Evolutionary conservation across 352 stramenopile species (phyloP).

Genomic region (Globisporangium orthogonon): DNA sequence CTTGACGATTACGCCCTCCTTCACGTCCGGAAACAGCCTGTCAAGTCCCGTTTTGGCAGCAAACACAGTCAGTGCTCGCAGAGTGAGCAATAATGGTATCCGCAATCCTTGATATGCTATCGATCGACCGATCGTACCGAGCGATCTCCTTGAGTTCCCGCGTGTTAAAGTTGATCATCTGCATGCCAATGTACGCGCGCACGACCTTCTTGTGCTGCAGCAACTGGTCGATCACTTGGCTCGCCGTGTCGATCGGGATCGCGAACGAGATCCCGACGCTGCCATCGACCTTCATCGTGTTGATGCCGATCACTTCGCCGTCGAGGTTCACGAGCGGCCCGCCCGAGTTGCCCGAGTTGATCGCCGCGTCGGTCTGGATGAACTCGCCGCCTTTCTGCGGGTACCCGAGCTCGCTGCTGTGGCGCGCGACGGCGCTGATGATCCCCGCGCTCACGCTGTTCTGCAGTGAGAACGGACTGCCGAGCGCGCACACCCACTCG

Average conservation of each 20-base stretch:
- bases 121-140: slow-evolving; percentile 16
- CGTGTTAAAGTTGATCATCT: slow-evolving; percentile 86
- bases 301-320: slow-evolving; percentile 92
- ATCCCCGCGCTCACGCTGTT: slow-evolving; percentile 92
- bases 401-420: slow-evolving; percentile 86
- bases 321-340: slow-evolving; percentile 92
- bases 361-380: slow-evolving; percentile 93
- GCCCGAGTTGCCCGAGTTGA: slow-evolving; percentile 91
- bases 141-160: slow-evolving; percentile 57
- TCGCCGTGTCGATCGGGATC: slow-evolving; percentile 90
- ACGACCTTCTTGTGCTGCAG: slow-evolving; percentile 84
- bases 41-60: background rate
- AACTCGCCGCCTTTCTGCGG: slow-evolving; percentile 80
- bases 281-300: slow-evolving; percentile 91
- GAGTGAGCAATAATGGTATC: background rate
- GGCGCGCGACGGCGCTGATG: slow-evolving; percentile 84
- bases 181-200: slow-evolving; percentile 89
- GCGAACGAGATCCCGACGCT: slow-evolving; percentile 90
- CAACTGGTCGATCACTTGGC: slow-evolving; percentile 87
- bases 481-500: slow-evolving; percentile 91
- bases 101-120: too few species aligned
- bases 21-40: slow-evolving; percentile 65
- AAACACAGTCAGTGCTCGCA: background rate
- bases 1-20: slow-evolving; percentile 81
- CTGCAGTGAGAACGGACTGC: slow-evolving; percentile 86